Evolutionary conservation across 306 rosid species (phyloP).

Genomic region (Cucurbita pepo): DNA sequence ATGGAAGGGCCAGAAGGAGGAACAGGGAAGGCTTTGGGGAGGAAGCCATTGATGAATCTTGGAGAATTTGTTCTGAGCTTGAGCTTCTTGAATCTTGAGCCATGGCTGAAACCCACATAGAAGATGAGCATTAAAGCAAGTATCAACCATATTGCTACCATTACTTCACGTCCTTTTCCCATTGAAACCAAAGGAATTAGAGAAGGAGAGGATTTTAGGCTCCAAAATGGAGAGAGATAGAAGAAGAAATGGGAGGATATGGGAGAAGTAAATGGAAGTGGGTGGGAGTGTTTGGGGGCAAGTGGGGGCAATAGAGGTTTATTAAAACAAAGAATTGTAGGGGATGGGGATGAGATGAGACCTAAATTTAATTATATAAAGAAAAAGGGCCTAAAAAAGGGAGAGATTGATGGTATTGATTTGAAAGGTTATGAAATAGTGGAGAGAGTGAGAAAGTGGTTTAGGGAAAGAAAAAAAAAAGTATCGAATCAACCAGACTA

Average conservation of each 20-base stretch:
- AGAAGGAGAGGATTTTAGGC: not conserved
- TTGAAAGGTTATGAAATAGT: not conserved
- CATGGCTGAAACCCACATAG: conserved; percentile 1
- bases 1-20: conserved; percentile 90
- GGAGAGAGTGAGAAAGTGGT: not conserved
- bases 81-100: not conserved
- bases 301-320: not conserved
- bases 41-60: conserved; percentile 26
- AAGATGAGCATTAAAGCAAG: not conserved
- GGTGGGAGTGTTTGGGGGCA: not conserved
- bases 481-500: too few relatives aligned
- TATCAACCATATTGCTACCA: not conserved
- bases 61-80: conserved; percentile 14
- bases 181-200: not conserved
- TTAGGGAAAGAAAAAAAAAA: not conserved
- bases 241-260: not conserved
- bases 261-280: too few relatives aligned
- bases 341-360: not conserved
- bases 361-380: not conserved
- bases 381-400: not conserved
- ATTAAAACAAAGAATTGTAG: not conserved
- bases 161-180: not conserved
- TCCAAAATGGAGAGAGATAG: not conserved
- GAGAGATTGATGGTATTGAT: not conserved
- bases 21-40: conserved; percentile 49